These are phyloP conservation scores for Mycena alexandri DNA, from an alignment of 768 basidiomycete species.

Conservation along the genomic window DNA sequence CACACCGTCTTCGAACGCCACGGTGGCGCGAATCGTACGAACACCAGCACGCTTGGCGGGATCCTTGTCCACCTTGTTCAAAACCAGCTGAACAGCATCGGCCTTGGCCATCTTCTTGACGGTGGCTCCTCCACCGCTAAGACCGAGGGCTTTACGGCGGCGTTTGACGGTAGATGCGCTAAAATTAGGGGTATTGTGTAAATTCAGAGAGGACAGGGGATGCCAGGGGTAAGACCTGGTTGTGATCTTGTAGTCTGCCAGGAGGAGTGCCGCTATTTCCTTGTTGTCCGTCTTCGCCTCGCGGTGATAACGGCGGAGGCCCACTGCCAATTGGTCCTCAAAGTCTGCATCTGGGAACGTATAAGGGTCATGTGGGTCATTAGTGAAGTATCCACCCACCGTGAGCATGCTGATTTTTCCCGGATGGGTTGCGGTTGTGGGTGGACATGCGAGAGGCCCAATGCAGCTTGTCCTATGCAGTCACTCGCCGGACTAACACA, in stretches of 20 bases:
- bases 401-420: conserved; percentile 38
- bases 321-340: conserved; percentile 29
- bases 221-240: conserved; percentile 18
- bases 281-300: conserved; percentile 37
- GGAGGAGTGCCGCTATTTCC: conserved; percentile 34
- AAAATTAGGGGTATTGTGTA: not conserved
- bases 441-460: conserved; percentile 11
- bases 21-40: conserved; percentile 31
- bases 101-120: conserved; percentile 19
- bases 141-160: conserved; percentile 25
- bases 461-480: too few relatives aligned
- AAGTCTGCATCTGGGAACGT: conserved; percentile 28
- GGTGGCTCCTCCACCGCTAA: conserved; percentile 28
- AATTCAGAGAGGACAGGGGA: not conserved
- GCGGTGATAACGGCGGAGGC: conserved; percentile 39
- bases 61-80: conserved; percentile 38
- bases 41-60: conserved; percentile 29
- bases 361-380: not conserved
- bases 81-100: conserved; percentile 31
- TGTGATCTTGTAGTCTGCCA: conserved; percentile 33
- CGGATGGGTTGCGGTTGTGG: conserved; percentile 36
- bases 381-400: not conserved
- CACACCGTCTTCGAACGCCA: conserved; percentile 23
- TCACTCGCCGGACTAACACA: too few relatives aligned
- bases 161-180: conserved; percentile 38